Evolutionary conservation across 2,329 filamentous ascomycete genomes (phyloP).

Genomic region (Botryotinia calthae): DNA sequence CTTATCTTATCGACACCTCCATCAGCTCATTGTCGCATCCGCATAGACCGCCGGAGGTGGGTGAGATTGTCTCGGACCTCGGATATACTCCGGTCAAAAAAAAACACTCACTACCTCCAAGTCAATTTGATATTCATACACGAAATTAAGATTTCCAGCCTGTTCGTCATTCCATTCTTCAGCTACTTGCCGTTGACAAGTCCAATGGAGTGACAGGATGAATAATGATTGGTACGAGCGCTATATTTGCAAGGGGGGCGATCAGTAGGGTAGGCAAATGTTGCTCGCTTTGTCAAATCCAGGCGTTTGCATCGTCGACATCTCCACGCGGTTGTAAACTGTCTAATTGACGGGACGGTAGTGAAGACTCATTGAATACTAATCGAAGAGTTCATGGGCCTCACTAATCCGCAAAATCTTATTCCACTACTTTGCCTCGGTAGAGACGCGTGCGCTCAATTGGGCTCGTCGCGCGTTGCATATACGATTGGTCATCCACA

Average conservation of each 20-base stretch:
- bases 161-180: neutral
- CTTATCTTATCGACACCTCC: neutral
- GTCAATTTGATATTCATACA: neutral
- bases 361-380: too few relatives aligned
- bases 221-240: neutral
- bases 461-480: neutral
- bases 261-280: neutral
- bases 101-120: neutral
- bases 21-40: neutral
- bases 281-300: neutral
- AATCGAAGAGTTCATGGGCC: too few relatives aligned
- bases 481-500: neutral
- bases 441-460: neutral
- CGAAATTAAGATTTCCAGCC: neutral
- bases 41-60: too few relatives aligned
- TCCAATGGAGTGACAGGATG: neutral
- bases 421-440: neutral
- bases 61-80: neutral
- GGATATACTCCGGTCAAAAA: neutral
- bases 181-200: neutral
- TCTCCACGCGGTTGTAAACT: neutral
- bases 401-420: neutral
- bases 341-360: too few relatives aligned
- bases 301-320: too few relatives aligned
- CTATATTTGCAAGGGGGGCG: neutral